These are phyloP conservation scores for Catunica adiposa DNA, from an alignment of 2,329 filamentous ascomycete species.

Conservation along the genomic window DNA sequence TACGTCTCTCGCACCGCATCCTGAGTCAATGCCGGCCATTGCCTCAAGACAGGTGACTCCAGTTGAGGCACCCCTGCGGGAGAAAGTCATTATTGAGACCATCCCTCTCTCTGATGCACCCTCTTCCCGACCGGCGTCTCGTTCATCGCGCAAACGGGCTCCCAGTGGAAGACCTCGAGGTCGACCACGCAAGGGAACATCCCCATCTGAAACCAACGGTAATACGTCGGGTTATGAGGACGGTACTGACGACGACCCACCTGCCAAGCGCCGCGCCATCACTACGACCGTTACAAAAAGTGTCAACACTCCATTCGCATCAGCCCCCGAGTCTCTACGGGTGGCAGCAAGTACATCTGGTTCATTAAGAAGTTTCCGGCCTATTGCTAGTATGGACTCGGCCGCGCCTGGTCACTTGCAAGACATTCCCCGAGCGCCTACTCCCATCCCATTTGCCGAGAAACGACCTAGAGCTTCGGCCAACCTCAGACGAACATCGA, in stretches of 20 bases:
- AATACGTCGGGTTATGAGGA: slow-evolving; percentile 63
- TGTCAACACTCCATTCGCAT: slow-evolving; percentile 55
- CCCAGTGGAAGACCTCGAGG: slow-evolving; percentile 40
- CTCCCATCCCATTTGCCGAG: slow-evolving; percentile 43
- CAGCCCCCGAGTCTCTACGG: slow-evolving; percentile 61
- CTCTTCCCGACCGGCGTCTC: slow-evolving; percentile 42
- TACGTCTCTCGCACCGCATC: background rate
- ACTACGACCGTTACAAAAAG: slow-evolving; percentile 56
- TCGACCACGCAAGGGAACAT: slow-evolving; percentile 36
- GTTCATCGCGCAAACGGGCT: slow-evolving; percentile 34
- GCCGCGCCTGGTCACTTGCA: slow-evolving; percentile 40
- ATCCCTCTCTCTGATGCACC: slow-evolving; percentile 16
- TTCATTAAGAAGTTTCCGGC: slow-evolving; percentile 70
- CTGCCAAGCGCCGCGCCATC: slow-evolving; percentile 56
- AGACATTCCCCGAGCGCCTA: slow-evolving; percentile 59
- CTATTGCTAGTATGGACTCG: slow-evolving; percentile 39
- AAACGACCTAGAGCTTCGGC: slow-evolving; percentile 17
- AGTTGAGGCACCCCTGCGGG: background rate
- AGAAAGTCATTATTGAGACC: slow-evolving; percentile 7
- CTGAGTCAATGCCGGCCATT: background rate
- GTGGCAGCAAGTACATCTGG: slow-evolving; percentile 85
- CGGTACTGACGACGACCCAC: slow-evolving; percentile 39
- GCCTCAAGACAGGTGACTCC: slow-evolving; percentile 7
- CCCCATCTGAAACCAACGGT: slow-evolving; percentile 29
- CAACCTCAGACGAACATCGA: slow-evolving; percentile 44